Base-by-base conservation (phyloP, 208 protist genomes). In the Tritrichomonas foetus region DNA sequence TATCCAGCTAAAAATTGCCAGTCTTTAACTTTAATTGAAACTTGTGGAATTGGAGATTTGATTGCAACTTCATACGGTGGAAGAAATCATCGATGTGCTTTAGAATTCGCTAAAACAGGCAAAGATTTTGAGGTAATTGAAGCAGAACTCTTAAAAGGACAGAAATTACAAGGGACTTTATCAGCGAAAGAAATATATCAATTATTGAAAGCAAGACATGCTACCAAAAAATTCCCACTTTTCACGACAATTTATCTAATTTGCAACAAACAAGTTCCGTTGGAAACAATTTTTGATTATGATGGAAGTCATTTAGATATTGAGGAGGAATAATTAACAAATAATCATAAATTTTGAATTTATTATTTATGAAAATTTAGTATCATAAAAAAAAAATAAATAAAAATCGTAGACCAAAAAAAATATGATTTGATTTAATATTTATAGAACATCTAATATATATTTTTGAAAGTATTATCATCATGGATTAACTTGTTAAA, bases 121-220 rank as follows among this genome's bases (percentile, higher is more conserved):
- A 95, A 95, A 72, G 82, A 82, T 25, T 95, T 95, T 36, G 94
- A 96, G 1, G 22, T 94, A 41, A 89, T 96, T 47, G 96, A 96
- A 95, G 93, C 64, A 47, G 94, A 96, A 84, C n/a, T 97, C 44
- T 94, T 97, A 0, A 94, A 95, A 3, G 96, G 96, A 0, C 96
- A 96, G 93, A 97, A 97, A 94, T 93, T 97, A 49, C 96, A 96
- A 89, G 96, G 96, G 55, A 95, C 94, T 36, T 64, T 95, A n/a
- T 96, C 96, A 25, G 93, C 94, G 33, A 93, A 94, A 69, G 96
- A 97, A 84, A 94, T 97, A 22, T 89, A 55, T n/a, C 53, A 89
- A 8, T 39, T 89, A 14, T 36, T 89, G 8, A 39, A 57, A 14
- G 14, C 22, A n/a, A 89, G 78, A 89, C 33, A 57, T 20, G 78